Percentiles rank a stretch among this genome's conserved stretches.
These are phyloP conservation scores for Coemansia brasiliensis DNA, from an alignment of 192 early-diverging fungal genomes.

Conservation along the genomic window DNA sequence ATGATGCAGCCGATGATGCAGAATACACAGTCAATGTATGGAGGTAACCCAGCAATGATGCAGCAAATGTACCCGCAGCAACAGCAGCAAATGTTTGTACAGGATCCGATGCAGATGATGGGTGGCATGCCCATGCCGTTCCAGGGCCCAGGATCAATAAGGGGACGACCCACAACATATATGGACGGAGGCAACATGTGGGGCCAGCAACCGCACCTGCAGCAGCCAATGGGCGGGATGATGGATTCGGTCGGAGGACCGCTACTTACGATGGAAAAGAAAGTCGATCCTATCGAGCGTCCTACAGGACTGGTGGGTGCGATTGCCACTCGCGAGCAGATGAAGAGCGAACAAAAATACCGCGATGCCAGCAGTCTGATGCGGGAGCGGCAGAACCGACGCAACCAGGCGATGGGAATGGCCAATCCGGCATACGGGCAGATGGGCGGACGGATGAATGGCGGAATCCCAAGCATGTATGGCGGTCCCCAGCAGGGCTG, in stretches of 20 bases:
- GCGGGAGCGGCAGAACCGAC: conserved; percentile 56
- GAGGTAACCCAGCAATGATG: conserved; percentile 24
- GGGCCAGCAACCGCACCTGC: conserved; percentile 27
- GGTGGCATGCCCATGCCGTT: conserved; percentile 38
- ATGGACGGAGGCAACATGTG: conserved; percentile 47
- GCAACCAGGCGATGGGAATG: conserved; percentile 54
- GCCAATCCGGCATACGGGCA: conserved; percentile 23
- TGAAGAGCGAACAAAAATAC: conserved; percentile 58
- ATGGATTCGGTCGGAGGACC: conserved; percentile 48
- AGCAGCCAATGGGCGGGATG: conserved; percentile 26
- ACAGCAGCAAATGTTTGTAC: conserved; percentile 41
- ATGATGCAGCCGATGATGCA: conserved; percentile 26
- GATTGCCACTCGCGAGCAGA: conserved; percentile 57
- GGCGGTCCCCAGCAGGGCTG: conserved; percentile 38
- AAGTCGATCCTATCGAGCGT: conserved; percentile 49
- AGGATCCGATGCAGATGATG: conserved; percentile 32
- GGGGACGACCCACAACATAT: conserved; percentile 38
- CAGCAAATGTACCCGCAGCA: conserved; percentile 42
- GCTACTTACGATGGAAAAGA: conserved; percentile 53
- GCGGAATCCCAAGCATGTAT: conserved; percentile 48
- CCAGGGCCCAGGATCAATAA: conserved; percentile 25
- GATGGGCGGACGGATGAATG: conserved; percentile 26
- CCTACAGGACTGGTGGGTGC: conserved; percentile 56
- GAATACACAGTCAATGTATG: conserved; percentile 46
- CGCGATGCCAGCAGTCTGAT: conserved; percentile 56